Conservation (phyloP, 2,329 filamentous ascomycete species). For the Fusarium phyllophilum region DNA sequence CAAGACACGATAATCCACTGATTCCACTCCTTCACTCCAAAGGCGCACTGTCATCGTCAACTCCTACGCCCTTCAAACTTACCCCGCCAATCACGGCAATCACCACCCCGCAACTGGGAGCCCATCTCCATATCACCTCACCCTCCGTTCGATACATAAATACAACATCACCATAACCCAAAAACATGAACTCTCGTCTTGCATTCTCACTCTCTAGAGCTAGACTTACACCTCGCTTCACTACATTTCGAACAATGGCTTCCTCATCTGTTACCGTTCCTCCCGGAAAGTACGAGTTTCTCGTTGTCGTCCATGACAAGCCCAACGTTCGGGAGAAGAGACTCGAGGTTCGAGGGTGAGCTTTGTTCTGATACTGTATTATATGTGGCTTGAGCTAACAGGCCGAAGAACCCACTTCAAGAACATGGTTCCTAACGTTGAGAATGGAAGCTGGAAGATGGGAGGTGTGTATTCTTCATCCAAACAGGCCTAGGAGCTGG, state of each 20-base stretch:
- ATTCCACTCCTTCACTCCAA: neutral
- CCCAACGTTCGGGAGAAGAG: constrained; percentile 69
- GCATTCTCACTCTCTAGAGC: constrained; percentile 13
- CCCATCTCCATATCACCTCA: constrained; percentile 3
- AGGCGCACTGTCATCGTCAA: constrained; percentile 11
- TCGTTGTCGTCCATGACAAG: constrained; percentile 76
- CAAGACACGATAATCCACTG: neutral
- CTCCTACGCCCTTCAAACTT: constrained; percentile 19
- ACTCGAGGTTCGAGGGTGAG: constrained; percentile 68
- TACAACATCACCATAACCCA: neutral
- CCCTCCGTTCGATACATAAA: constrained; percentile 6
- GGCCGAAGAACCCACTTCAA: constrained; percentile 61
- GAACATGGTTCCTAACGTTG: constrained; percentile 61
- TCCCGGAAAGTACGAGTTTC: constrained; percentile 67
- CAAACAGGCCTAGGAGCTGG: neutral
- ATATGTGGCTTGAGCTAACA: constrained; percentile 22
- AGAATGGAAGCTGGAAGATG: constrained; percentile 68
- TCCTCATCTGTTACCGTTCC: constrained; percentile 38
- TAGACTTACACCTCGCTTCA: neutral
- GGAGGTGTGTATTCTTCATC: constrained; percentile 61
- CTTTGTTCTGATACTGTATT: neutral
- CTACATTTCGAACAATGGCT: constrained; percentile 43
- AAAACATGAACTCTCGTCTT: constrained; percentile 31
- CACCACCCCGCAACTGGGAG: constrained; percentile 21
- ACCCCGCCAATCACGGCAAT: constrained; percentile 19